These are phyloP conservation scores for Lonicera japonica DNA, from an alignment of 129 eudicot species.

Conservation along the genomic window DNA sequence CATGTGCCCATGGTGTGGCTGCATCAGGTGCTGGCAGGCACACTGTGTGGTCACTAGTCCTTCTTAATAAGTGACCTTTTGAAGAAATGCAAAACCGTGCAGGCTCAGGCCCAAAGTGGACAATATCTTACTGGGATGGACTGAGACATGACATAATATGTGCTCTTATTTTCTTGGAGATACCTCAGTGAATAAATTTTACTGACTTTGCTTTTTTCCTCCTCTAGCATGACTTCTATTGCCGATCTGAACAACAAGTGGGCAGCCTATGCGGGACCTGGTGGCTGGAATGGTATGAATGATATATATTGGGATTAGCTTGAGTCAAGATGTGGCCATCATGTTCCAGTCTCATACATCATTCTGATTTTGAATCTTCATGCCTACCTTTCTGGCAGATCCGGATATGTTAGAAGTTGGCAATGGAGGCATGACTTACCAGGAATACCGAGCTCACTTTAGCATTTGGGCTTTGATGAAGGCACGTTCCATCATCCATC, in stretches of 20 bases:
- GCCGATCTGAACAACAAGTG: conserved; percentile 96
- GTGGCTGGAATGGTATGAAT: conserved; percentile 92
- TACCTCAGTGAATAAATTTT: background rate
- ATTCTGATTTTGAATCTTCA: conserved; percentile 7
- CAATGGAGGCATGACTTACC: conserved; percentile 91
- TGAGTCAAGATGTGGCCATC: conserved; percentile 12
- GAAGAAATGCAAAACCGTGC: too few species aligned
- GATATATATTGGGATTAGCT: conserved; percentile 9
- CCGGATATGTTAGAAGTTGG: conserved; percentile 99
- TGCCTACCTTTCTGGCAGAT: conserved; percentile 40
- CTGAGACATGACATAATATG: too few species aligned
- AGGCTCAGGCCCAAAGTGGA: too few species aligned
- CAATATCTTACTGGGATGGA: too few species aligned
- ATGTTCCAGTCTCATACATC: conserved; percentile 1
- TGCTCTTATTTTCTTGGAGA: background rate
- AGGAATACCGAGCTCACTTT: conserved; percentile 87
- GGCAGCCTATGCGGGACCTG: conserved; percentile 99
- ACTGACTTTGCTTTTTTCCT: background rate
- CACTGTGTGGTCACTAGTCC: too few species aligned
- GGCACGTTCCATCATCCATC: conserved; percentile 25
- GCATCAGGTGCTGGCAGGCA: too few species aligned
- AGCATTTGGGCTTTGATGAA: conserved; percentile 98
- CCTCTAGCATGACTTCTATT: conserved; percentile 65
- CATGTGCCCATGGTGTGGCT: too few species aligned
- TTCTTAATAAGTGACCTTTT: too few species aligned